phyloP scores from a whole-genome alignment of 495 filamentous ascomycete species.

The Lepidopterella palustris region DNA sequence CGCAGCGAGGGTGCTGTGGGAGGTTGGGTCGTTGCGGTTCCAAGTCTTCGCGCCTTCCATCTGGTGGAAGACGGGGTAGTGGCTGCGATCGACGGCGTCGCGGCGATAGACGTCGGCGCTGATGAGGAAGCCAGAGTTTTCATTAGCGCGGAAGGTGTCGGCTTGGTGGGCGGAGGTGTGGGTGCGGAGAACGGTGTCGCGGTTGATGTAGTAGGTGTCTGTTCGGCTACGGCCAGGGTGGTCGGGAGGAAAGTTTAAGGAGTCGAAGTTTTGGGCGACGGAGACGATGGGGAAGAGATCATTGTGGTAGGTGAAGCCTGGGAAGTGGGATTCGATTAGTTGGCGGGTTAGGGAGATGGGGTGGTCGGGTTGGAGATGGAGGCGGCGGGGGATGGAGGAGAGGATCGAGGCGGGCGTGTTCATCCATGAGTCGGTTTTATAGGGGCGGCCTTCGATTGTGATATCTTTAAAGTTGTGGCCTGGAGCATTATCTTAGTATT shows the following conservation, averaged over 20 bases:
- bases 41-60: slow-evolving; percentile 94
- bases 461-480: slow-evolving; percentile 26
- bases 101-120: slow-evolving; percentile 94
- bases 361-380: slow-evolving; percentile 84
- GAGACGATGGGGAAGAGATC: slow-evolving; percentile 77
- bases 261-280: slow-evolving; percentile 87
- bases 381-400: slow-evolving; percentile 59
- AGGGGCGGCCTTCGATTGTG: slow-evolving; percentile 55
- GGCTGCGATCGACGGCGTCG: slow-evolving; percentile 87
- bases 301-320: slow-evolving; percentile 68
- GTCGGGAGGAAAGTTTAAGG: slow-evolving; percentile 81
- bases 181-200: slow-evolving; percentile 75
- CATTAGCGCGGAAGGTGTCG: slow-evolving; percentile 66
- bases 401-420: slow-evolving; percentile 75
- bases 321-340: slow-evolving; percentile 87
- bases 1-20: slow-evolving; percentile 40
- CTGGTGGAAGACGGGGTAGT: slow-evolving; percentile 97
- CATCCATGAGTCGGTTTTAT: slow-evolving; percentile 72
- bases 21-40: slow-evolving; percentile 59
- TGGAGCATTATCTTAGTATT: slow-evolving; percentile 18
- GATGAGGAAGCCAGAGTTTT: slow-evolving; percentile 76
- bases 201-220: slow-evolving; percentile 95
- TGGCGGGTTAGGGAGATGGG: slow-evolving; percentile 84
- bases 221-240: slow-evolving; percentile 82
- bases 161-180: slow-evolving; percentile 92